Conservation (phyloP, 73 alveolate species). For the Paramecium sexaurelia region DNA sequence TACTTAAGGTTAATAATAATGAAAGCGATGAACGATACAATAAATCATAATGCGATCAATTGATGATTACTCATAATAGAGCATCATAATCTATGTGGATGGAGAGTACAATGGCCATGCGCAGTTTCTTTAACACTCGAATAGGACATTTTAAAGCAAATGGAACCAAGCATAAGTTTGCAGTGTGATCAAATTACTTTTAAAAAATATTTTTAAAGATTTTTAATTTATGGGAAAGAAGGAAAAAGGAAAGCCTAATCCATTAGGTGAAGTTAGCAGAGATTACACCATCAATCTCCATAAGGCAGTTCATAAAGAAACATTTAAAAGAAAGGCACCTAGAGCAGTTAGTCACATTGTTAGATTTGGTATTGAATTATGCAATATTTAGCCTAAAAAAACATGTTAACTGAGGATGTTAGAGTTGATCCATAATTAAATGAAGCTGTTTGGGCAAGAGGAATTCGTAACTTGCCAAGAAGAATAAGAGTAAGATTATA, state of each 20-base stretch:
- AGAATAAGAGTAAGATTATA: constrained; percentile 88
- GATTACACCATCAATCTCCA: constrained; percentile 93
- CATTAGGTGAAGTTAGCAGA: constrained; percentile 79
- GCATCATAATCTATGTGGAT: constrained; percentile 18
- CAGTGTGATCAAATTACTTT: constrained; percentile 9
- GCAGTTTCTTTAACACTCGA: constrained; percentile 34
- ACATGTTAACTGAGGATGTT: constrained; percentile 94
- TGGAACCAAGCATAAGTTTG: background rate
- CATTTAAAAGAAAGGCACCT: constrained; percentile 95
- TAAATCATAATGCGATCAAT: background rate
- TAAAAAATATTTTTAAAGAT: background rate
- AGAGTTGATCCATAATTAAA: constrained; percentile 93
- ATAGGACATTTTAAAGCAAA: background rate
- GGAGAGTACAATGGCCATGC: constrained; percentile 44
- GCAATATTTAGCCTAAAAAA: constrained; percentile 73
- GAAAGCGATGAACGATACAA: background rate
- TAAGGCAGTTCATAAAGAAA: constrained; percentile 89
- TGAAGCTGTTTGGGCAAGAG: constrained; percentile 94
- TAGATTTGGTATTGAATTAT: constrained; percentile 69
- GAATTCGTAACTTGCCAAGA: constrained; percentile 94
- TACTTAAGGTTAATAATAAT: constrained; percentile 32
- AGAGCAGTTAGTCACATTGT: constrained; percentile 90
- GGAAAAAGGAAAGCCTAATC: constrained; percentile 66
- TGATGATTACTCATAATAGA: background rate
- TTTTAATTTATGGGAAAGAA: constrained; percentile 24